Conservation (phyloP, 2,329 filamentous ascomycete species). For the Trichoderma atrobrunneum region DNA sequence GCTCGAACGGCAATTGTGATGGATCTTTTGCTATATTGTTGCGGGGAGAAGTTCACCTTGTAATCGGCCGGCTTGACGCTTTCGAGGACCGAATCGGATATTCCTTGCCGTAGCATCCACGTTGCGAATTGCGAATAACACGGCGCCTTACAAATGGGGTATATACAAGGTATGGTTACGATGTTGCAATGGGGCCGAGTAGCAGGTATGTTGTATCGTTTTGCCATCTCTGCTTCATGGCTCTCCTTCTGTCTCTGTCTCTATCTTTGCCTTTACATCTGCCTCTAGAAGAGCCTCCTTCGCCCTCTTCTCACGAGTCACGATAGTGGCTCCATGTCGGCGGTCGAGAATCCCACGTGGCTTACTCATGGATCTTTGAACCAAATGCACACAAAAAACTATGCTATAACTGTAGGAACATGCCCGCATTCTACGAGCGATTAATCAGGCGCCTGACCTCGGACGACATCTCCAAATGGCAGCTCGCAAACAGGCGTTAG, state of each 20-base stretch:
- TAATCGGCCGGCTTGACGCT: neutral
- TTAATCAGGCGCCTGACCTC: neutral
- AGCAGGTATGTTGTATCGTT: neutral
- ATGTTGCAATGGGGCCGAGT: neutral
- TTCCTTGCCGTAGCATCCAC: neutral
- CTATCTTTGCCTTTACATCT: neutral
- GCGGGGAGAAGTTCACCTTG: neutral
- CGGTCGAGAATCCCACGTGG: neutral
- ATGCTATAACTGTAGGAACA: neutral
- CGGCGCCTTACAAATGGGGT: neutral
- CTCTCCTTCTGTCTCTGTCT: neutral
- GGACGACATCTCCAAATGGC: slow-evolving; percentile 4
- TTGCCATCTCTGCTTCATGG: neutral
- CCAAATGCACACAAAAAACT: neutral
- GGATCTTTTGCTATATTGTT: neutral
- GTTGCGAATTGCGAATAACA: neutral
- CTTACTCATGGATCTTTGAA: neutral
- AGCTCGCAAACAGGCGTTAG: neutral
- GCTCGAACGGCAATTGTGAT: neutral
- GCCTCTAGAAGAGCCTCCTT: neutral
- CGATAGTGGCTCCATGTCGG: neutral
- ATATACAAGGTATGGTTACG: neutral
- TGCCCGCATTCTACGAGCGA: neutral
- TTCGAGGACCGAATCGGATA: neutral
- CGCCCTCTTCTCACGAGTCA: neutral